Evolutionary conservation across 208 protist species (phyloP).

Genomic region (Crithidia expoeki): DNA sequence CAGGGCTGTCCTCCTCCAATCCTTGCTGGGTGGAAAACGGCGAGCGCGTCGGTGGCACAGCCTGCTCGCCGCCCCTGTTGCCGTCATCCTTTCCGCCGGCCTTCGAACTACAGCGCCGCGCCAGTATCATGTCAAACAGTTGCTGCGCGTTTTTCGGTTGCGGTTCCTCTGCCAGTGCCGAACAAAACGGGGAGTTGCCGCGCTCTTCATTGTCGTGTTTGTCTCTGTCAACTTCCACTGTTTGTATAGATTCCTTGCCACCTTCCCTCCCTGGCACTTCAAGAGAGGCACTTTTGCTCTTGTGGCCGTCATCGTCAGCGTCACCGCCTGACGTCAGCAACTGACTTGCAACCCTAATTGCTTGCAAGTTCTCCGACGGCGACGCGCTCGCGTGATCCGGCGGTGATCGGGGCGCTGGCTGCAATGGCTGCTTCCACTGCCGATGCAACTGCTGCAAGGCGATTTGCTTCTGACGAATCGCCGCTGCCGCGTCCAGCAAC

Average conservation of each 20-base stretch:
- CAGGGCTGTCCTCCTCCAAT: not conserved
- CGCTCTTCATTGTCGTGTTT: not conserved
- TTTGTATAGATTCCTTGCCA: not conserved
- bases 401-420: slow-evolving; percentile 6
- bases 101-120: slow-evolving; percentile 2
- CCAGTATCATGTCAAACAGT: slow-evolving; percentile 33
- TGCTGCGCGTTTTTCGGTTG: slow-evolving; percentile 23
- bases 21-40: slow-evolving; percentile 10
- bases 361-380: too few relatives aligned
- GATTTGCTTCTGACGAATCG: slow-evolving; percentile 59
- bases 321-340: not conserved
- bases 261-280: not conserved
- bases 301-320: not conserved
- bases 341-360: too few relatives aligned
- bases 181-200: slow-evolving; percentile 23
- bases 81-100: not conserved
- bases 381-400: not conserved
- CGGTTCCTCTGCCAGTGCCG: not conserved
- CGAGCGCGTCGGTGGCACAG: slow-evolving; percentile 15
- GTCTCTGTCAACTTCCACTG: not conserved
- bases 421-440: slow-evolving; percentile 22
- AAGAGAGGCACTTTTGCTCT: not conserved
- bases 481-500: slow-evolving; percentile 73
- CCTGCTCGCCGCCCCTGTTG: slow-evolving; percentile 1
- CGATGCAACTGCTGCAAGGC: slow-evolving; percentile 58